These are phyloP conservation scores for Leccinum subtestaceum DNA, from an alignment of 768 basidiomycete genomes.

Conservation along the genomic window DNA sequence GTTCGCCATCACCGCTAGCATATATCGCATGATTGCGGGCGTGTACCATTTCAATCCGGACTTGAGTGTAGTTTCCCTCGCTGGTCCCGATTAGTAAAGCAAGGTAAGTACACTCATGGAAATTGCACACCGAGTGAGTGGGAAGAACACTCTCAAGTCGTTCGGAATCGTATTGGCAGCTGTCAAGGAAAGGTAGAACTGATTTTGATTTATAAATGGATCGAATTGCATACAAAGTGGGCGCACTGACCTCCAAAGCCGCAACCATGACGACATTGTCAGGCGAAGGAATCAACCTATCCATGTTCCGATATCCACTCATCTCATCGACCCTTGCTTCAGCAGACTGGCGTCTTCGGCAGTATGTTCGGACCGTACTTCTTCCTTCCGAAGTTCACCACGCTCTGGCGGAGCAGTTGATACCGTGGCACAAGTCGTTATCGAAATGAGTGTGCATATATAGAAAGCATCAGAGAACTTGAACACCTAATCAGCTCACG, in stretches of 20 bases:
- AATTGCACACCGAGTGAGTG: constrained; percentile 73
- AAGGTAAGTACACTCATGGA: neutral
- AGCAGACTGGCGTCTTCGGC: constrained; percentile 68
- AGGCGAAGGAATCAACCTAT: constrained; percentile 89
- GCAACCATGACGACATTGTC: constrained; percentile 93
- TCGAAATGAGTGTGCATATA: constrained; percentile 80
- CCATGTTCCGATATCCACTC: constrained; percentile 91
- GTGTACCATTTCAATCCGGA: constrained; percentile 89
- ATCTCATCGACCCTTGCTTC: constrained; percentile 74
- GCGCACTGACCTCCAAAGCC: constrained; percentile 73
- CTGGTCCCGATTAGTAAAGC: constrained; percentile 39
- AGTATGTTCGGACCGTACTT: constrained; percentile 63
- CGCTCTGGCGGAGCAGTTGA: constrained; percentile 76
- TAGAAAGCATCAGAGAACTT: constrained; percentile 92
- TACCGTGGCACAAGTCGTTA: constrained; percentile 76
- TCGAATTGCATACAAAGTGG: neutral
- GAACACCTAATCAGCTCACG: constrained; percentile 3
- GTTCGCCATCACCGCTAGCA: constrained; percentile 80
- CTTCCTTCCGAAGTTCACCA: constrained; percentile 70
- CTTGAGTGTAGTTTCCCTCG: constrained; percentile 90
- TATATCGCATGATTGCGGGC: constrained; percentile 80
- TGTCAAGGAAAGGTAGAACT: constrained; percentile 82
- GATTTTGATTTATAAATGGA: constrained; percentile 9
- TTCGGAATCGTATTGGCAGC: constrained; percentile 75
- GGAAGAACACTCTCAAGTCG: constrained; percentile 76